These are phyloP conservation scores for Ambrosiella beaveri DNA, from an alignment of 2,329 filamentous ascomycete genomes.

Conservation along the genomic window DNA sequence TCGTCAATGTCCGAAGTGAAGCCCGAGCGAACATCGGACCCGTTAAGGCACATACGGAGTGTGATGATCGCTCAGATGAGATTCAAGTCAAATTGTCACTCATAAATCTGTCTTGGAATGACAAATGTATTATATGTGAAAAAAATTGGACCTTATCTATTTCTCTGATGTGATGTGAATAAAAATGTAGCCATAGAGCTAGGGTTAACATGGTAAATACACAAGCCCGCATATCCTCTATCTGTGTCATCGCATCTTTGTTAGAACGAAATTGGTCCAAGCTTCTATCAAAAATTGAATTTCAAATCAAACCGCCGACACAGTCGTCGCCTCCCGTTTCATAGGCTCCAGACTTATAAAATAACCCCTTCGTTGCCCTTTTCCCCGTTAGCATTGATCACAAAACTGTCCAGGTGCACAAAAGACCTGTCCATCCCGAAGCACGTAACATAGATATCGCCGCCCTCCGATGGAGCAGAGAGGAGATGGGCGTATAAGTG, in stretches of 20 bases:
- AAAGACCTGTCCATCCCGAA: background rate
- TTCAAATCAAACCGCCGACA: background rate
- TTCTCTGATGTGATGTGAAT: no score
- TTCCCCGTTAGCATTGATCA: background rate
- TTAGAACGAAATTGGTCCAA: background rate
- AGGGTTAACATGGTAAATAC: no score
- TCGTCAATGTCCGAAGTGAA: background rate
- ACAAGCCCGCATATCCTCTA: no score
- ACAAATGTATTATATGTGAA: no score
- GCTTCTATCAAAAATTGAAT: background rate
- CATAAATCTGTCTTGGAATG: no score
- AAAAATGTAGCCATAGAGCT: no score
- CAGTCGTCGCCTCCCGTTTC: background rate
- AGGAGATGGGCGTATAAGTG: background rate
- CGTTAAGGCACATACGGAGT: background rate
- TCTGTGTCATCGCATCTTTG: background rate
- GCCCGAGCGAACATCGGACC: conserved; percentile 2
- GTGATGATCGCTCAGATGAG: no score
- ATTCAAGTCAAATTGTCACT: no score
- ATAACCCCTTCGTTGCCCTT: no score
- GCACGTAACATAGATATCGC: background rate
- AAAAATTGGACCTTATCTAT: no score
- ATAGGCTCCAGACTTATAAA: background rate
- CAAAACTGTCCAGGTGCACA: background rate
- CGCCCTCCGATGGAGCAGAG: background rate